Evolutionary conservation across 305 asterid species (phyloP), one percentile per base, ranked within the genome.

Genomic region (Fraxinus floribunda): DNA sequence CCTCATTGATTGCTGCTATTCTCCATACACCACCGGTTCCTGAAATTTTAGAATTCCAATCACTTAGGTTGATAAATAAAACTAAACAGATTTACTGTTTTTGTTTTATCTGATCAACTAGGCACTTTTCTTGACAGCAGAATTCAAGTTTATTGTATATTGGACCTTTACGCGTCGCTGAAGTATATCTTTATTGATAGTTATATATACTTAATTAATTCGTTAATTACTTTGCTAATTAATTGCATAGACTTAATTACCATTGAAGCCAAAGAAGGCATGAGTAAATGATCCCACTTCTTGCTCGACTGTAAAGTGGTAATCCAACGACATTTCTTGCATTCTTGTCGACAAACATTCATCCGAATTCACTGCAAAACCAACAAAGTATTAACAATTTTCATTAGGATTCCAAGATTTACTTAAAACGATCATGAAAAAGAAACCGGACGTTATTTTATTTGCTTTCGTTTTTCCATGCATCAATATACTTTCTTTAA

Each of bases 281-380:
- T 93, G 98, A 83, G 98, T 95, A 60, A 98, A 88, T 73, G 98
- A 94, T 66, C 98, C 98, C 18, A 91, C 98, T 89, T 94, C 98
- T 89, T 95, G 98, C 85, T 95, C 98, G 55, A 95, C 97, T 16
- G 90, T 95, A 36, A 95, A 94, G 81, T 95, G 98, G 80, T 95
- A 95, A 87, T 93, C 97, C 82, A 95, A 57, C 34, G 98, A 93
- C 98, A 95, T 95, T 55, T 95, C 98, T 89, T 95, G 98, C 98
- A 95, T 95, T 86, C 98, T 92, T 78, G 98, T 93, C 81, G 92
- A 86, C 90, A 95, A 81, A 83, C 98, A 95, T 82, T 95, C 98
- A 81, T 95, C 75, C 41, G 98, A 35, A 82, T 95, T 95, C 79
- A 93, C 98, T 95, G 97, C 91, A 89, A 85, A 11, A 13, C 20